phyloP scores from a whole-genome alignment of 768 basidiomycete genomes.

The Collybiopsis luxurians region DNA sequence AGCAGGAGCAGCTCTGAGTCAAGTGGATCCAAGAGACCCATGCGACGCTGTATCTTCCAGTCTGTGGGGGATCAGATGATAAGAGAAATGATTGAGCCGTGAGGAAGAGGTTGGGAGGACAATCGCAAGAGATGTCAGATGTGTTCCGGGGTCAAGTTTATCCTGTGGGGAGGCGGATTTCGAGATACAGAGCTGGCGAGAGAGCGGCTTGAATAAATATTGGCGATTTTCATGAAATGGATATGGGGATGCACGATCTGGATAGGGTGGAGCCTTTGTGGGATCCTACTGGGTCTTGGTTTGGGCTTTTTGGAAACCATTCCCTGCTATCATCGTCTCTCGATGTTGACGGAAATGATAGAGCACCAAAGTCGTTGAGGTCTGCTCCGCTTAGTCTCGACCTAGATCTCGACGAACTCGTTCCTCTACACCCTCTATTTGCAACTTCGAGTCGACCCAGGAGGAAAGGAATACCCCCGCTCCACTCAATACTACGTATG shows the following conservation, averaged over 20 bases:
- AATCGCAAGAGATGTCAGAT: constrained; percentile 71
- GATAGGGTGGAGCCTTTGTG: constrained; percentile 35
- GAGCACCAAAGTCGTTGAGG: not conserved
- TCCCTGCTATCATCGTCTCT: not conserved
- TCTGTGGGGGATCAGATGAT: constrained; percentile 73
- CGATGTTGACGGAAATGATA: constrained; percentile 4
- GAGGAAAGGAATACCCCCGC: no score
- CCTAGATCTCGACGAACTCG: no score
- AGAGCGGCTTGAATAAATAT: constrained; percentile 65
- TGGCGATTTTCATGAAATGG: constrained; percentile 83
- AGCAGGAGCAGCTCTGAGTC: no score
- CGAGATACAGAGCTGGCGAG: constrained; percentile 77
- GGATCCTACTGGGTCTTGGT: constrained; percentile 30
- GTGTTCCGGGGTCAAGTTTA: constrained; percentile 73
- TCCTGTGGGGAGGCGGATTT: constrained; percentile 95
- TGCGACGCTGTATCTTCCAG: no score
- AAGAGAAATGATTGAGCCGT: constrained; percentile 19
- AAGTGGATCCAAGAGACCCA: no score
- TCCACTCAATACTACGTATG: no score
- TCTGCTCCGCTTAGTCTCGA: no score
- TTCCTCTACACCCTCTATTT: no score
- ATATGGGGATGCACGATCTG: constrained; percentile 51
- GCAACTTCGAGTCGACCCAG: no score
- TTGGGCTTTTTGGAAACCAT: not conserved
- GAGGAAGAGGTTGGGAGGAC: constrained; percentile 78